Evolutionary conservation across 83 land plant genomes (phyloP).

Genomic region (Isoetes engelmannii): DNA sequence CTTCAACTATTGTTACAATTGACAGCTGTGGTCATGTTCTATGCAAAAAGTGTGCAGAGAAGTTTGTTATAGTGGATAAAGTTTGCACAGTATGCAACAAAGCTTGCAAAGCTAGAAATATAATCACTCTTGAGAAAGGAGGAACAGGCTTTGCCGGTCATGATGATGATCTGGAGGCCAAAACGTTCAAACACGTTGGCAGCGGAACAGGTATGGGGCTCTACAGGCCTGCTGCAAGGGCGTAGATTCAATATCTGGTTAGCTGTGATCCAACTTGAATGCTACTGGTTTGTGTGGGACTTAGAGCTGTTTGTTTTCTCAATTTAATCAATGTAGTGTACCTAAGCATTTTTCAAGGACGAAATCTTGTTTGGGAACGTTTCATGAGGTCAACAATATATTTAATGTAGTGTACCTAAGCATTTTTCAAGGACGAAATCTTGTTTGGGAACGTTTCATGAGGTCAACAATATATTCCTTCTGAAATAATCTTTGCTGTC

Average conservation of each 20-base stretch:
- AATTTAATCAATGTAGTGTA: too few relatives aligned
- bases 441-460: too few relatives aligned
- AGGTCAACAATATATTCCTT: too few relatives aligned
- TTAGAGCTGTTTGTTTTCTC: too few relatives aligned
- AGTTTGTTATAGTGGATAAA: constrained; percentile 62
- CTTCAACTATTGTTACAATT: constrained; percentile 54
- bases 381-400: too few relatives aligned
- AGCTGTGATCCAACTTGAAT: too few relatives aligned
- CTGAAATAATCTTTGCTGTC: too few relatives aligned
- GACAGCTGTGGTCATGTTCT: constrained; percentile 89
- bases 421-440: too few relatives aligned
- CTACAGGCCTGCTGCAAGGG: constrained; percentile 61
- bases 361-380: too few relatives aligned
- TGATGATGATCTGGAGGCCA: constrained; percentile 76
- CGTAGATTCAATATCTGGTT: constrained; percentile 5
- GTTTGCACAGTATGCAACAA: constrained; percentile 67
- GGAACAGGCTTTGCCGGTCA: constrained; percentile 94
- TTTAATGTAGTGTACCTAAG: too few relatives aligned
- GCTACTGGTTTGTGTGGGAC: too few relatives aligned
- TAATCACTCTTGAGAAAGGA: constrained; percentile 72
- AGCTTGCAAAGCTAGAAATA: constrained; percentile 63
- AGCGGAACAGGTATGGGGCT: constrained; percentile 92
- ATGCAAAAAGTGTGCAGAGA: constrained; percentile 89
- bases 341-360: too few relatives aligned
- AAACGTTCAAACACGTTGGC: constrained; percentile 89